Base-by-base conservation (phyloP, 2,329 filamentous ascomycete species). In the Dendryphion nanum region DNA sequence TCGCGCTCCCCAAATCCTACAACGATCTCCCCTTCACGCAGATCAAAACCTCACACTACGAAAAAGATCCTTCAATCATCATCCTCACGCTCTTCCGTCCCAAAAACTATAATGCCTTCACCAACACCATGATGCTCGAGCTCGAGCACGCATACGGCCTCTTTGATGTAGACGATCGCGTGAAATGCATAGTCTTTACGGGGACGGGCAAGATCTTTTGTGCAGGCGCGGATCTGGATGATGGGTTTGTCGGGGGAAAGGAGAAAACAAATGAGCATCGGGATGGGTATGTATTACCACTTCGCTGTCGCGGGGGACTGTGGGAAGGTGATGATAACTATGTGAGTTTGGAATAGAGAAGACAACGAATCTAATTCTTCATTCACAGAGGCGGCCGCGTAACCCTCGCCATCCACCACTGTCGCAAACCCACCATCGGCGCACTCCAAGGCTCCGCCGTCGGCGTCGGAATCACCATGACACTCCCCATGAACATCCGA, bases 71-170 rank as follows among this genome's bases (percentile, higher is more conserved):
- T 0, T 60, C 74, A 8, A 73, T 85, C 35, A 73, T 87, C 34
- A 61, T 86, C 45, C 62, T 86, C 21, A 77, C 77, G 2, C 74
- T 87, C 28, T 73, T 84, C 66, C 78, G 85, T 14, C 84, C 83
- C 0, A 62, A 68, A 8, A 79, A 79, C 42, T 73, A 82, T 66
- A 87, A 88, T 74, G 83, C 81, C 43, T 86, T 87, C 64, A 86
- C 81, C 3, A 68, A 73, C 15, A 70, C 65, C 12, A 86, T 87
- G 81, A 76, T 77, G 51, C 54, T 65, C 13, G 82, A 83, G 51
- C 70, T 88, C 19, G 74, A 79, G 41, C 48, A 64, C 3, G 78
- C 77, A 10, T 76, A 74, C 47, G 57, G 52, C 36, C 69, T 73
- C 51, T 72, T 79, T 52, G 73, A 78, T 44, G 59, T 71, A 17